Conservation (phyloP, 2,329 filamentous ascomycete genomes). For the Blumeria hordei region DNA sequence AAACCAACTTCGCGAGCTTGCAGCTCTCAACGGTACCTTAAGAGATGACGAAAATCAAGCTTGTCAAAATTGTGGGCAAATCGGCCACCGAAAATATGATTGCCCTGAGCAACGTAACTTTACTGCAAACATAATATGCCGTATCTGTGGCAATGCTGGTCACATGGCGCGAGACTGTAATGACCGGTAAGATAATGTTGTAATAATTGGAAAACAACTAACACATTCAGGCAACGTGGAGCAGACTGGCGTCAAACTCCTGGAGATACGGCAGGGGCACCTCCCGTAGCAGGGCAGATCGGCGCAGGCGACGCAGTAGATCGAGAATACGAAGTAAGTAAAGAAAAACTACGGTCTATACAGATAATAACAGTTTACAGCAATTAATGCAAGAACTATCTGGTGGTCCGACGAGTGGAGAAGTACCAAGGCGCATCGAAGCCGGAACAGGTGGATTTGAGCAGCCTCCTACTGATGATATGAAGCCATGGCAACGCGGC, state of each 20-base stretch:
- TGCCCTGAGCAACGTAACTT: constrained; percentile 95
- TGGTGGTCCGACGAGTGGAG: constrained; percentile 31
- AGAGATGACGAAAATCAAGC: constrained; percentile 98
- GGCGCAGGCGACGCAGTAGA: constrained; percentile 64
- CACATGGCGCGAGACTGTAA: constrained; percentile 98
- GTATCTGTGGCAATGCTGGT: constrained; percentile 89
- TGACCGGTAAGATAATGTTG: constrained; percentile 30
- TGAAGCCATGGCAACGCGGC: constrained; percentile 73
- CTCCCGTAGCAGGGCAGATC: constrained; percentile 34
- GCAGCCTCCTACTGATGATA: constrained; percentile 26
- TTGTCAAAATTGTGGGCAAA: constrained; percentile 97
- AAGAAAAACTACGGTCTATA: neutral
- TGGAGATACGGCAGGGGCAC: constrained; percentile 18
- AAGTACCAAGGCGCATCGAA: constrained; percentile 60
- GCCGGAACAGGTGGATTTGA: constrained; percentile 46
- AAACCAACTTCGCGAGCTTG: constrained; percentile 92
- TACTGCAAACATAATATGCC: constrained; percentile 98
- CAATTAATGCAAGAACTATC: constrained; percentile 96
- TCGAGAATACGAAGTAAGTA: constrained; percentile 73
- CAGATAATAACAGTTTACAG: constrained; percentile 23
- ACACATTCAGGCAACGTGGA: constrained; percentile 37
- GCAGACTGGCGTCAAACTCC: constrained; percentile 69
- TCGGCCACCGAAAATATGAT: constrained; percentile 96
- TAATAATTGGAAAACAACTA: no score
- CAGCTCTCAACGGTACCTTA: constrained; percentile 92